phyloP scores from a whole-genome alignment of 169 alveolate genomes.

The Cryptosporidium canis region DNA sequence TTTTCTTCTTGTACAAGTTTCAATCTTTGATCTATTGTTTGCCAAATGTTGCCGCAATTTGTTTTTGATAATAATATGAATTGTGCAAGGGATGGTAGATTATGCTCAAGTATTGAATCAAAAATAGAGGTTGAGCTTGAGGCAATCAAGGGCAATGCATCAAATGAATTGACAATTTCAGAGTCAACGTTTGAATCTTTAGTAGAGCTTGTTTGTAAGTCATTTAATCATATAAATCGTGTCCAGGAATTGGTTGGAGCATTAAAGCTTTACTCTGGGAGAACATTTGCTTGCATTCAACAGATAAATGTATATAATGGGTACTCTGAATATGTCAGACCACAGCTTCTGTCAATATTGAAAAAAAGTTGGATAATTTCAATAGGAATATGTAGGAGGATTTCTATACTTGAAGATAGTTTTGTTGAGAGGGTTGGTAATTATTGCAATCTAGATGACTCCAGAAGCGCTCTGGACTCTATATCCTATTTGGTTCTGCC shows the following conservation, averaged over 20 bases:
- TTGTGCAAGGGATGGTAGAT: not conserved
- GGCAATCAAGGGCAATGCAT: not conserved
- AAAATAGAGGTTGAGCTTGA: constrained; percentile 5
- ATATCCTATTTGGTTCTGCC: not conserved
- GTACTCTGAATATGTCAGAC: not conserved
- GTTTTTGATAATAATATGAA: not conserved
- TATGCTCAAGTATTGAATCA: not conserved
- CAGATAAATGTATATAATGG: not conserved
- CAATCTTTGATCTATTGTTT: not conserved
- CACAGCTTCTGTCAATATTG: not conserved
- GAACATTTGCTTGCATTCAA: not conserved
- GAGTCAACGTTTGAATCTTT: not conserved
- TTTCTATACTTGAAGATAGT: not conserved
- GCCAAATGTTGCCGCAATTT: not conserved
- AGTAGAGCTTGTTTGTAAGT: constrained; percentile 3
- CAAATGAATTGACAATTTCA: not conserved
- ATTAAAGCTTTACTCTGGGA: not conserved
- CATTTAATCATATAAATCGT: not conserved
- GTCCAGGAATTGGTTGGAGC: not conserved
- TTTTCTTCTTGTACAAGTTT: not conserved
- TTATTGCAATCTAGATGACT: not conserved
- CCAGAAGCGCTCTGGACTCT: not conserved
- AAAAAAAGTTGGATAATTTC: constrained; percentile 11
- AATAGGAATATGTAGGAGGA: not conserved
- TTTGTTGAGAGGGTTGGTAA: not conserved